Evolutionary conservation across 768 basidiomycete species (phyloP).

Genomic region (Thelephora ganbajun): DNA sequence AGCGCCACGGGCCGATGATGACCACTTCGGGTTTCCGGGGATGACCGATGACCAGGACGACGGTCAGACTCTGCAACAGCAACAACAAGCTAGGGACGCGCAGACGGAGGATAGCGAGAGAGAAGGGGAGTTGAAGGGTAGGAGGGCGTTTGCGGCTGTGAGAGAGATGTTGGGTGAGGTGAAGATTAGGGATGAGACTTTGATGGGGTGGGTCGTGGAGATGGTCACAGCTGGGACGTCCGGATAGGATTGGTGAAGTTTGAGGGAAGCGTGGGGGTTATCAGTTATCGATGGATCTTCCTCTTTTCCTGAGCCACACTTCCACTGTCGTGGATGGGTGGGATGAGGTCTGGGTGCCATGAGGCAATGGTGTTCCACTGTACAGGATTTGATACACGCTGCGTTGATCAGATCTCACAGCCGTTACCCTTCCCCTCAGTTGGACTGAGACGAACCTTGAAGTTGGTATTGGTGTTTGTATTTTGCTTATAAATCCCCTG

Average conservation of each 20-base stretch:
- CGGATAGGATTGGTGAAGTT: not conserved
- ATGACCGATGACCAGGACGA: constrained; percentile 70
- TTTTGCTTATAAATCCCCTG: too few relatives aligned
- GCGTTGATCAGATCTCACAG: too few relatives aligned
- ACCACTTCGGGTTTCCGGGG: constrained; percentile 87
- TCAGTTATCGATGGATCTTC: too few relatives aligned
- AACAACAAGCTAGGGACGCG: not conserved
- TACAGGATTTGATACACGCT: too few relatives aligned
- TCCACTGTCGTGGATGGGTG: too few relatives aligned
- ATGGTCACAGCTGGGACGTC: constrained; percentile 37
- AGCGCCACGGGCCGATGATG: constrained; percentile 59
- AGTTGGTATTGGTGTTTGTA: too few relatives aligned
- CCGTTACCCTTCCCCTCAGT: too few relatives aligned
- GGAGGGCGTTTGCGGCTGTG: constrained; percentile 55
- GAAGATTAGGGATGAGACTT: constrained; percentile 45
- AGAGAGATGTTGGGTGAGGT: constrained; percentile 50
- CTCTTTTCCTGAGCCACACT: too few relatives aligned
- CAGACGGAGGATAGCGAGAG: constrained; percentile 24
- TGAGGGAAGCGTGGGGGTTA: not conserved
- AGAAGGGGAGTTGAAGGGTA: constrained; percentile 61
- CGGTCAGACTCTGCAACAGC: constrained; percentile 3
- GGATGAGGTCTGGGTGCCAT: too few relatives aligned
- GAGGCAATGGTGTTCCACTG: too few relatives aligned
- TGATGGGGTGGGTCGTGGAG: constrained; percentile 46
- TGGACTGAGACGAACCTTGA: too few relatives aligned